These are phyloP conservation scores for Alternaria arbusti DNA, from an alignment of 2,329 filamentous ascomycete genomes.

Conservation along the genomic window DNA sequence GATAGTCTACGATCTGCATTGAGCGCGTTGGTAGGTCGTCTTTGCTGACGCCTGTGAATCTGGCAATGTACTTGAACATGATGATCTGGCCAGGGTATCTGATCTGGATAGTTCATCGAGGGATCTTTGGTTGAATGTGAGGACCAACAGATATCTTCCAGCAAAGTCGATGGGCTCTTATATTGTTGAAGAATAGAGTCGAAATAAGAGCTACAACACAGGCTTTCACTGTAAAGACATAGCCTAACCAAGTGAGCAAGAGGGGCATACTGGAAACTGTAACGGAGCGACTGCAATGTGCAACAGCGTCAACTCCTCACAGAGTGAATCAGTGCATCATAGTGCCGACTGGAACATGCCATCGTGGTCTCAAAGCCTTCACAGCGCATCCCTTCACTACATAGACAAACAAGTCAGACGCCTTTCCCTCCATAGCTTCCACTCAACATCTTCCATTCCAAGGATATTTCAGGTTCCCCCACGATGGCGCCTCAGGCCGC, in stretches of 20 bases:
- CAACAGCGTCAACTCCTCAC: background rate
- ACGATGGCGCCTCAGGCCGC: background rate
- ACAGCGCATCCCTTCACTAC: background rate
- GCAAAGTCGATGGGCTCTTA: background rate
- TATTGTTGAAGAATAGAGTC: background rate
- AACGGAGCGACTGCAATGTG: background rate
- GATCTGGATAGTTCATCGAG: background rate
- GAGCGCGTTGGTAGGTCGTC: background rate
- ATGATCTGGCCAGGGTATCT: background rate
- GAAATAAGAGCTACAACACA: background rate
- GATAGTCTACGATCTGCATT: background rate
- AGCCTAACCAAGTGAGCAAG: background rate
- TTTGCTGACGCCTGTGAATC: background rate
- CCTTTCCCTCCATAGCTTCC: background rate
- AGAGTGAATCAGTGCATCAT: background rate
- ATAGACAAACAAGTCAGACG: background rate
- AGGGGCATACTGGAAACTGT: background rate
- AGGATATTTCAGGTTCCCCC: too few species aligned
- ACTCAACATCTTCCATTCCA: too few species aligned
- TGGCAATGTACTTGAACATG: background rate
- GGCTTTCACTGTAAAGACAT: background rate
- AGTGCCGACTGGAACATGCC: background rate
- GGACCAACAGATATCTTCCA: background rate
- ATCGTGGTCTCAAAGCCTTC: slow-evolving; percentile 3
- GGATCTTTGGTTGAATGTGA: background rate